Percentiles rank a stretch among this genome's conserved stretches.
Conservation (phyloP, 2,329 filamentous ascomycete genomes). For the Pseudocercospora macadamiae region DNA sequence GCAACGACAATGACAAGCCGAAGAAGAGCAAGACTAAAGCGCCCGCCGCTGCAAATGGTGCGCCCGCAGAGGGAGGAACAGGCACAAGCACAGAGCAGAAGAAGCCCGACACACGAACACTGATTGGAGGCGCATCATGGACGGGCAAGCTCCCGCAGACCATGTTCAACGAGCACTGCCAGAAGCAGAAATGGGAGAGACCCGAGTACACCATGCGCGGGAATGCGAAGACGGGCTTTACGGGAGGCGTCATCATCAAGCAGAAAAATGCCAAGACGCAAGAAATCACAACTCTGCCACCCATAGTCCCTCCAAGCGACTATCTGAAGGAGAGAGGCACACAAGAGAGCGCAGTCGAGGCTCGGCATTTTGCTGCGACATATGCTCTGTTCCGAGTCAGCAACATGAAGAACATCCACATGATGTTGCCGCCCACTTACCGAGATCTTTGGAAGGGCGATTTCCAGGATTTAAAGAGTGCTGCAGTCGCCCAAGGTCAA, state of each 20-base stretch:
- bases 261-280: conserved; percentile 78
- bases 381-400: conserved; percentile 90
- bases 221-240: conserved; percentile 41
- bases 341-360: conserved; percentile 82
- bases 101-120: conserved; percentile 66
- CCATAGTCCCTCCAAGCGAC: conserved; percentile 77
- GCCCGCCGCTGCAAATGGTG: conserved; percentile 16
- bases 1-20: conserved; percentile 44
- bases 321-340: conserved; percentile 72
- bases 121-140: conserved; percentile 95
- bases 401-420: conserved; percentile 94
- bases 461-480: conserved; percentile 79
- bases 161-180: conserved; percentile 89
- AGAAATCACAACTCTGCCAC: conserved; percentile 72
- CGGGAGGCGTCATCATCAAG: conserved; percentile 78
- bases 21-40: conserved; percentile 47
- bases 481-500: conserved; percentile 74
- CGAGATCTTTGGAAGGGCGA: conserved; percentile 86
- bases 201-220: conserved; percentile 79
- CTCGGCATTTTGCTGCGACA: conserved; percentile 88
- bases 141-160: conserved; percentile 96
- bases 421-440: conserved; percentile 89
- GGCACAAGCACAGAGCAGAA: conserved; percentile 45
- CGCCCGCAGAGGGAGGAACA: conserved; percentile 31
- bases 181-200: conserved; percentile 93